Conservation (phyloP, 2,329 filamentous ascomycete genomes). For the Penicillium sp. region DNA sequence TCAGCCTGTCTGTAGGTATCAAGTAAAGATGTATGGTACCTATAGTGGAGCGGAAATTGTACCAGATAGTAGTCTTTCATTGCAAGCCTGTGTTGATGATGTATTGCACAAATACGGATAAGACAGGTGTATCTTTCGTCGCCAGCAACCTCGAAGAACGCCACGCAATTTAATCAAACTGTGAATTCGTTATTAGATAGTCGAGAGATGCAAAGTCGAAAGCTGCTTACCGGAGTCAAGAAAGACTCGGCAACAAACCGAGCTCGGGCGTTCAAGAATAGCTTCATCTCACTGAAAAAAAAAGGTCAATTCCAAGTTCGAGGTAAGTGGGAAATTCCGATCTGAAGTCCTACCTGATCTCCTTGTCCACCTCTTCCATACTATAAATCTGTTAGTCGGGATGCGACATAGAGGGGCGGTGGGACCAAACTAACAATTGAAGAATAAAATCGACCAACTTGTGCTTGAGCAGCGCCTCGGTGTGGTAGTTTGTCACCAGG, state of each 20-base stretch:
- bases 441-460: constrained; percentile 99
- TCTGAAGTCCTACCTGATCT: constrained; percentile 54
- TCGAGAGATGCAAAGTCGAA: background rate
- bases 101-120: constrained; percentile 17
- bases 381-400: background rate
- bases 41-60: background rate
- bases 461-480: constrained; percentile 97
- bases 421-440: constrained; percentile 56
- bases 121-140: constrained; percentile 19
- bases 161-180: constrained; percentile 31
- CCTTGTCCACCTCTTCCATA: constrained; percentile 99
- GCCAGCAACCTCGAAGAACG: constrained; percentile 15
- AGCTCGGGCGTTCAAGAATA: constrained; percentile 94
- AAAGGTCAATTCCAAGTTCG: background rate
- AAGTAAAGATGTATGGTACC: background rate
- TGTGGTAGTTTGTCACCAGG: constrained; percentile 97
- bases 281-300: constrained; percentile 84
- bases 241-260: constrained; percentile 98
- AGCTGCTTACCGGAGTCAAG: constrained; percentile 70
- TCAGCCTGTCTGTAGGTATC: background rate
- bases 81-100: constrained; percentile 23
- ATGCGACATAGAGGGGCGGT: background rate
- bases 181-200: constrained; percentile 6
- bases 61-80: constrained; percentile 5
- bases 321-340: background rate